A percentile compares a stretch with the other conserved stretches of the same genome.
These are phyloP conservation scores for Fraxinus platypoda DNA, from an alignment of 305 asterid species.

Conservation along the genomic window DNA sequence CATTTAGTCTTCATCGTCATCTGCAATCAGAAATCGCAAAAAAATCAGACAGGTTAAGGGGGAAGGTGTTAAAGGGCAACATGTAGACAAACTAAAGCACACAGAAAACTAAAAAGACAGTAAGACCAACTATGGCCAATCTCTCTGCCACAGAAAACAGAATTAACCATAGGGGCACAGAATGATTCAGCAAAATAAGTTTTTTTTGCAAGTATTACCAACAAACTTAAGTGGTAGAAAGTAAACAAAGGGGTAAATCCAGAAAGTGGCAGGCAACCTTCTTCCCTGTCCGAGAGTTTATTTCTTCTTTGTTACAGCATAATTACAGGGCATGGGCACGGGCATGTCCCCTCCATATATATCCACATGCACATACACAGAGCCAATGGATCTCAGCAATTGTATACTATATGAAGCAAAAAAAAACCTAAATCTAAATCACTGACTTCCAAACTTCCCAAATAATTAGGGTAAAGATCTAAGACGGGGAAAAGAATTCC, in stretches of 20 bases:
- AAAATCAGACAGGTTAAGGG: background rate
- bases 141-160: background rate
- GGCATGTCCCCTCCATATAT: too few species aligned
- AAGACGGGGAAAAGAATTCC: background rate
- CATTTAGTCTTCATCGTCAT: conserved; percentile 62
- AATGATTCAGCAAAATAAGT: background rate
- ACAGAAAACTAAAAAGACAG: background rate
- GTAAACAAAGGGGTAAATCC: background rate
- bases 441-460: background rate
- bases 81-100: background rate
- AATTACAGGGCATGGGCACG: too few species aligned
- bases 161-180: background rate
- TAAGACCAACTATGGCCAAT: background rate
- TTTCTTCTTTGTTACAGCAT: too few species aligned
- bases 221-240: background rate
- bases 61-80: background rate
- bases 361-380: too few species aligned
- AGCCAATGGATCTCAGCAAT: too few species aligned
- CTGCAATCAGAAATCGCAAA: conserved; percentile 41
- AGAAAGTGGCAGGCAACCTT: too few species aligned
- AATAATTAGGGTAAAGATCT: background rate
- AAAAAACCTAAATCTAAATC: too few species aligned
- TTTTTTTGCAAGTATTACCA: background rate
- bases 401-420: too few species aligned
- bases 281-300: too few species aligned